A percentile compares a stretch with the other conserved stretches of the same genome.
phyloP scores from a whole-genome alignment of 2,329 filamentous ascomycete genomes.

The Tolypocladium endophyticum region DNA sequence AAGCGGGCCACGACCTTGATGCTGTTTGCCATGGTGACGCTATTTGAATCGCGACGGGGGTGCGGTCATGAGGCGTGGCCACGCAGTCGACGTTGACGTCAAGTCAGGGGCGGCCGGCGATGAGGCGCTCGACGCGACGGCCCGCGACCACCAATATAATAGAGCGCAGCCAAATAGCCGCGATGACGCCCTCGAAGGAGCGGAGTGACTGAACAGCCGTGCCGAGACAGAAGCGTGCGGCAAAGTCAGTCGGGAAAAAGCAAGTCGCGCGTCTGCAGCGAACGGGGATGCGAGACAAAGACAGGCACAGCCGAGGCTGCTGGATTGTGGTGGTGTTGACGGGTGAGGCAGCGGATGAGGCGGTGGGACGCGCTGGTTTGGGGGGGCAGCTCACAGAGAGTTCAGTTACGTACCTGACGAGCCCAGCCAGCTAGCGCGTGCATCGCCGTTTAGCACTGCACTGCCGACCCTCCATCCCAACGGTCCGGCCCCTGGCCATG shows the following conservation, averaged over 20 bases:
- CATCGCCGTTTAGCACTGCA: not conserved
- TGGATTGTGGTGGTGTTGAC: not conserved
- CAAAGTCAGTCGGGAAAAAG: not conserved
- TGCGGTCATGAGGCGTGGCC: conserved; percentile 6
- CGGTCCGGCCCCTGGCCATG: not conserved
- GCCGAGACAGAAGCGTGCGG: not conserved
- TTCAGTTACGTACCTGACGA: not conserved
- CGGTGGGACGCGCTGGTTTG: not conserved
- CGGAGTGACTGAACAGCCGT: not conserved
- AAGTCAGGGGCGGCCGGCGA: not conserved
- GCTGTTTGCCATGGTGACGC: conserved; percentile 47
- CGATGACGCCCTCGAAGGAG: not conserved
- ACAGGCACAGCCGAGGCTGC: not conserved
- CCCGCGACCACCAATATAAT: not conserved
- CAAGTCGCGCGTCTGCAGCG: not conserved
- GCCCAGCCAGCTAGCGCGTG: not conserved
- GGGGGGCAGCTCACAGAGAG: not conserved
- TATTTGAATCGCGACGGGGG: conserved; percentile 1
- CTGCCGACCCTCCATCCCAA: not conserved
- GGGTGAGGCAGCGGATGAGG: not conserved
- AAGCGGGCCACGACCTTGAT: conserved; percentile 95
- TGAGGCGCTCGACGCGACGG: not conserved
- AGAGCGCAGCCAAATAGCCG: conserved; percentile 1
- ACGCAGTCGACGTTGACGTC: conserved; percentile 1
- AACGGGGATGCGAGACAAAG: not conserved